Percentiles rank a stretch among this genome's conserved stretches.
Evolutionary conservation across 2,329 filamentous ascomycete species (phyloP).

Genomic region (Sarocladiaceae sp.): DNA sequence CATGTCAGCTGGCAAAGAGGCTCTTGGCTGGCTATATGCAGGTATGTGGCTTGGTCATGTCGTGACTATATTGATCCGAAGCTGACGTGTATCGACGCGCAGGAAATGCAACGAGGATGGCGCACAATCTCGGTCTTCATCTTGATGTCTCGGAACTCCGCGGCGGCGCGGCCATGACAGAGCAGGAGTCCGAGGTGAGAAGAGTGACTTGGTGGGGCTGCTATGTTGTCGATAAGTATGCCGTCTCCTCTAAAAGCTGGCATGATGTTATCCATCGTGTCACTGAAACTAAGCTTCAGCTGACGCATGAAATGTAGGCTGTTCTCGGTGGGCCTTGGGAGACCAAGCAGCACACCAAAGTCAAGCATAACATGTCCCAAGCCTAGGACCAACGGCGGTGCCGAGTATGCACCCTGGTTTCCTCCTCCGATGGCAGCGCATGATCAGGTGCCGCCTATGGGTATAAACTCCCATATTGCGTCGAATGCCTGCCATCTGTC

Average conservation of each 20-base stretch:
- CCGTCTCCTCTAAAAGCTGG: neutral
- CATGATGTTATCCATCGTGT: no score
- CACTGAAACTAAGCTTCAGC: no score
- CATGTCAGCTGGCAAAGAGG: conserved; percentile 19
- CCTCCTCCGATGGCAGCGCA: neutral
- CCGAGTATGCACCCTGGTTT: conserved; percentile 16
- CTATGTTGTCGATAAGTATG: conserved; percentile 19
- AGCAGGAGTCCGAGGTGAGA: conserved; percentile 17
- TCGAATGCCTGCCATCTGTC: conserved; percentile 15
- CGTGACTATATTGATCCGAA: neutral
- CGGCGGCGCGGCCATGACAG: conserved; percentile 7
- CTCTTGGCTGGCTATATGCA: conserved; percentile 19
- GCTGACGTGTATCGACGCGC: neutral
- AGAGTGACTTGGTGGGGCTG: conserved; percentile 21
- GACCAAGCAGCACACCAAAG: conserved; percentile 16
- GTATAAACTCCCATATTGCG: neutral
- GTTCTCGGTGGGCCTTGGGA: conserved; percentile 15
- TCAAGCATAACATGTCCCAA: conserved; percentile 17
- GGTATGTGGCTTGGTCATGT: no score
- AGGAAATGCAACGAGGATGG: conserved; percentile 22
- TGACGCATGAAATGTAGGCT: no score
- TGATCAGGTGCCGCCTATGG: no score
- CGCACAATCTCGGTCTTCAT: conserved; percentile 20
- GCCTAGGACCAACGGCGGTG: conserved; percentile 12
- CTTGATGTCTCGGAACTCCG: conserved; percentile 17